These are phyloP conservation scores for Chlorella sp. DNA, from an alignment of 139 green algal genomes.

Conservation along the genomic window DNA sequence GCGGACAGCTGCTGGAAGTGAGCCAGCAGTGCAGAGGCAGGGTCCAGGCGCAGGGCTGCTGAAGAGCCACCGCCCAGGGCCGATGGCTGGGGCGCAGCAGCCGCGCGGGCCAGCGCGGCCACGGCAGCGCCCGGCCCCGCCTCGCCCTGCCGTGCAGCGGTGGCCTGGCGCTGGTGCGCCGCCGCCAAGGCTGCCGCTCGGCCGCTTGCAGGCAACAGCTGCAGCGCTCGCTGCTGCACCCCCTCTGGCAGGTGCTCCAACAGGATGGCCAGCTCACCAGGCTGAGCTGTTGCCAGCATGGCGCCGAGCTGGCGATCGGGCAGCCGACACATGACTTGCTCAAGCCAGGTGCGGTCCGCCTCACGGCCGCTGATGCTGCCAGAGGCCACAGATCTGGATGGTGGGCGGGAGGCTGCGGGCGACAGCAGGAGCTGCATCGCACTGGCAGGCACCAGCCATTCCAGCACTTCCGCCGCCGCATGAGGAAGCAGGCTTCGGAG, in stretches of 20 bases:
- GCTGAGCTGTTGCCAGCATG: conserved; percentile 12
- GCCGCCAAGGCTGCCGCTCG: background rate
- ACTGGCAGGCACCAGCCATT: background rate
- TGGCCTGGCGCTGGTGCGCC: background rate
- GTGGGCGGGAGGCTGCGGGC: background rate
- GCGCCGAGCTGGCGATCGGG: background rate
- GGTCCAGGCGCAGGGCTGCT: background rate
- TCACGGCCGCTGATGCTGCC: background rate
- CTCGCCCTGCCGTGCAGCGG: background rate
- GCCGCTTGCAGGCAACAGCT: background rate
- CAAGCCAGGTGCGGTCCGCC: background rate
- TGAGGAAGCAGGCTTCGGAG: background rate
- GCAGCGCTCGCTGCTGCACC: background rate
- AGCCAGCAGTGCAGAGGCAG: background rate
- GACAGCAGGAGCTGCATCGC: background rate
- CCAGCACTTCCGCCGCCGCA: background rate
- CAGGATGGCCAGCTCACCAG: background rate
- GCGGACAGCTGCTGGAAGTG: conserved; percentile 17
- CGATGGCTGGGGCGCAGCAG: background rate
- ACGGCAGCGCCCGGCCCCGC: background rate
- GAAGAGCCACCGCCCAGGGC: background rate
- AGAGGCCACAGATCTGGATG: background rate
- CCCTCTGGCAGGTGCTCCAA: background rate
- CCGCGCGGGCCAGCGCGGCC: background rate
- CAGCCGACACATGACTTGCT: background rate